Conservation (phyloP, 176 grass and related monocot species). For the Eleusine coracana region DNA sequence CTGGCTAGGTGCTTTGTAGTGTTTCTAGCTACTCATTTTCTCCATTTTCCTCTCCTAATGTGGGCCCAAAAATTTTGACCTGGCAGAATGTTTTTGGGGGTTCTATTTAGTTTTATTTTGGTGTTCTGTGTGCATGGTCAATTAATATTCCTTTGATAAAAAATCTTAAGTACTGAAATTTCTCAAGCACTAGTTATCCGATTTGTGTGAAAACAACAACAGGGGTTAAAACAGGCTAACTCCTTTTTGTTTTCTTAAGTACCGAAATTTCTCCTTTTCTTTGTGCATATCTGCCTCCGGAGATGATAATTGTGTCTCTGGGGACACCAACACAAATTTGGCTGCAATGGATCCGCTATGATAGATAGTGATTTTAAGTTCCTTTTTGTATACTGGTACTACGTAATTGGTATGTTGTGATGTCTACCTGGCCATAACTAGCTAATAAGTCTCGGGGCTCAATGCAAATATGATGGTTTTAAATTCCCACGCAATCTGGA, state of each 20-base stretch:
- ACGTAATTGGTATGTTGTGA: conserved; percentile 1
- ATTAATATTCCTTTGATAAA: not conserved
- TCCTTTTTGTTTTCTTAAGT: not conserved
- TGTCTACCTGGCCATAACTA: conserved; percentile 30
- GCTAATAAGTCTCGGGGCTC: conserved; percentile 42
- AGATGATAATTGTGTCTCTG: conserved; percentile 4
- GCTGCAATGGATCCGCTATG: conserved; percentile 36
- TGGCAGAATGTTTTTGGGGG: conserved; percentile 19
- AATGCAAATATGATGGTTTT: conserved; percentile 39
- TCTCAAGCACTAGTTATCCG: not conserved
- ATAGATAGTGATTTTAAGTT: conserved; percentile 21
- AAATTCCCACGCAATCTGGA: conserved; percentile 31
- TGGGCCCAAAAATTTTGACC: conserved; percentile 40
- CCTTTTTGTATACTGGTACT: conserved; percentile 24
- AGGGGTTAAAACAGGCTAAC: too few relatives aligned
- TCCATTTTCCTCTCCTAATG: conserved; percentile 31
- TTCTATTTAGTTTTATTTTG: conserved; percentile 23
- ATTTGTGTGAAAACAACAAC: not conserved
- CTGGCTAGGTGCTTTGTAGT: conserved; percentile 44
- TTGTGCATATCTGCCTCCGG: not conserved
- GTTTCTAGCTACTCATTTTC: conserved; percentile 46
- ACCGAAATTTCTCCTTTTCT: not conserved
- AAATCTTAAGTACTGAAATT: not conserved
- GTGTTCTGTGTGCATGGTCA: conserved; percentile 37
- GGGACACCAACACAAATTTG: not conserved